Base-by-base conservation (phyloP, 306 rosid species). In the Inga laurina region DNA sequence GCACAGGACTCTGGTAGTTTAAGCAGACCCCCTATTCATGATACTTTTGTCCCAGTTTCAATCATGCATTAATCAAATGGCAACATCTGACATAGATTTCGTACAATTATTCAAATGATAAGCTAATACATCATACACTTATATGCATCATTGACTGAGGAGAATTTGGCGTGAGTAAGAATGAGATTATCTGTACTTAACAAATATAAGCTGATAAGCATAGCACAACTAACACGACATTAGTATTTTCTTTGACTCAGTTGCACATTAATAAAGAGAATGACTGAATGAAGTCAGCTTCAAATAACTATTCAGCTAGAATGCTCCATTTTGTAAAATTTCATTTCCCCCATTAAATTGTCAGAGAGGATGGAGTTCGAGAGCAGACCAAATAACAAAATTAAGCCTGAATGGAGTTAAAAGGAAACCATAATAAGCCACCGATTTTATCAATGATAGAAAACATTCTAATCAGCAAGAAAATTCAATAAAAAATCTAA, bases 331-430 rank as follows among this genome's bases (percentile, higher is more conserved):
- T 65, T 65, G n/a, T 39, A 51, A 67, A 74, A 73, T 48, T 64
- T 74, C 43, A 3, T 27, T 24, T 48, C 5, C 10, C 37, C 51
- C 57, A 34, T 72, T 37, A 37, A 57, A 45, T 14, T 65, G 35
- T 34, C 19, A 1, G n/a, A 3, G 30, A 37, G 66, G 71, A 77
- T 24, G 51, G 16, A 15, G 34, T 43, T 14, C 27, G 43, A 74
- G 5, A 56, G 43, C 74, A 78, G 51, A 64, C 37, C 43, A 37
- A 73, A 76, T 13, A 81, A 73, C 46, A 75, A 77, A 78, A 39
- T 14, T n/a, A 78, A 11, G 22, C 56, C 75, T 24, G 56, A 77
- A 15, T 30, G 35, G 32, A 34, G 32, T 48, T 54, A 27, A 59
- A 69, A 8, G 62, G n/a, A 15, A 83, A 72, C 54, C 78, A 78